phyloP scores from a whole-genome alignment of 495 filamentous ascomycete genomes.

The Penicillium macrosclerotiorum region DNA sequence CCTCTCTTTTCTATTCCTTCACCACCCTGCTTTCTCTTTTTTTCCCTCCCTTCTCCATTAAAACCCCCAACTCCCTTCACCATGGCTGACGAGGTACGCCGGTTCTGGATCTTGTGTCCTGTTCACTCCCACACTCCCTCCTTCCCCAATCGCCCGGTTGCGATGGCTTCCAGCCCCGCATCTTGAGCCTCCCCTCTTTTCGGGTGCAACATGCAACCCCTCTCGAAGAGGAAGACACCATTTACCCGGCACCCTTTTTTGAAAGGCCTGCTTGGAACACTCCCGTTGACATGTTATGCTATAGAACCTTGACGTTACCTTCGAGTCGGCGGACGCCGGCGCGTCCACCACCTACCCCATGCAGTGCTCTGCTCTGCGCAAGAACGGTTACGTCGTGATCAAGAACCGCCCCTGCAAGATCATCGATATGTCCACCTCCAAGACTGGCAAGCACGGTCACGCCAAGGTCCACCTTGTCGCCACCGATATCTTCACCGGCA shows the following conservation, averaged over 20 bases:
- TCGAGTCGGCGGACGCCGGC: slow-evolving; percentile 90
- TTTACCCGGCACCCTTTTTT: slow-evolving; percentile 1
- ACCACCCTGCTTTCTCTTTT: slow-evolving; percentile 13
- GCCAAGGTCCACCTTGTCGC: slow-evolving; percentile 98
- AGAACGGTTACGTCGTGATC: slow-evolving; percentile 98
- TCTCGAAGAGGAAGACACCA: no score
- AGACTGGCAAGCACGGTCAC: slow-evolving; percentile 99
- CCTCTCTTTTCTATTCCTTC: slow-evolving; percentile 22
- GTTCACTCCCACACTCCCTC: slow-evolving; percentile 1
- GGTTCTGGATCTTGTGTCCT: neutral
- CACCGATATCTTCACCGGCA: slow-evolving; percentile 98
- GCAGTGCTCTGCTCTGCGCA: slow-evolving; percentile 98
- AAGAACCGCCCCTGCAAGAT: slow-evolving; percentile 99
- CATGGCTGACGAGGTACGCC: slow-evolving; percentile 46
- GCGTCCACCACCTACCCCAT: slow-evolving; percentile 92
- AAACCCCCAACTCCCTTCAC: slow-evolving; percentile 29
- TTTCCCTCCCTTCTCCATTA: slow-evolving; percentile 9
- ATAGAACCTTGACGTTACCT: slow-evolving; percentile 79
- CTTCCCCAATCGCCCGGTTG: slow-evolving; percentile 11
- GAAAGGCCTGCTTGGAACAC: no score
- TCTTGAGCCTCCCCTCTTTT: slow-evolving; percentile 30
- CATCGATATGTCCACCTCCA: slow-evolving; percentile 99
- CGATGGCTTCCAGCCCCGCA: slow-evolving; percentile 33
- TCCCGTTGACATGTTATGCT: no score
- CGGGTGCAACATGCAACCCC: slow-evolving; percentile 15